Conservation (phyloP, 2,329 filamentous ascomycete genomes). For the Bipolaris cookei region DNA sequence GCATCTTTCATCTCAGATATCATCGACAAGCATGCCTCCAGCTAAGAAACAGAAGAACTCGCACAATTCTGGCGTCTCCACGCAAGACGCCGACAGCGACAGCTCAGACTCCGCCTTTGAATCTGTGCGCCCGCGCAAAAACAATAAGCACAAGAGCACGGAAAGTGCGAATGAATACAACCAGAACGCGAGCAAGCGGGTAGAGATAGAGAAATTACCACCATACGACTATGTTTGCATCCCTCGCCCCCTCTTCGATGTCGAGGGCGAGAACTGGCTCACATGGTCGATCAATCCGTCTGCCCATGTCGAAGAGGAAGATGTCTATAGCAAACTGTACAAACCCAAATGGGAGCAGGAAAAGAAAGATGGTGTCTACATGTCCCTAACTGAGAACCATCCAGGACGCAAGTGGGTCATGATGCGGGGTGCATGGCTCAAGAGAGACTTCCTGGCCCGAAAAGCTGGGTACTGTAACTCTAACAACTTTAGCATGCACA, state of each 20-base stretch:
- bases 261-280: slow-evolving; percentile 14
- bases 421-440: slow-evolving; percentile 22
- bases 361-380: slow-evolving; percentile 6
- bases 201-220: background rate
- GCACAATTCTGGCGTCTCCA: slow-evolving; percentile 9
- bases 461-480: slow-evolving; percentile 23
- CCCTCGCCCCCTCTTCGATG: slow-evolving; percentile 22
- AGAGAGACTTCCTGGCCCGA: background rate
- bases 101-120: slow-evolving; percentile 12
- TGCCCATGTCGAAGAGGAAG: slow-evolving; percentile 5
- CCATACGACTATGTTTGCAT: slow-evolving; percentile 25
- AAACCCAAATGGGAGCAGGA: slow-evolving; percentile 15
- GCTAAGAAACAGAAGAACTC: slow-evolving; percentile 19
- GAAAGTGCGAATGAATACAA: background rate
- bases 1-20: background rate
- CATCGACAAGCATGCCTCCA: slow-evolving; percentile 14
- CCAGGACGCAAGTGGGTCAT: slow-evolving; percentile 31
- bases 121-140: slow-evolving; percentile 5
- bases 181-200: background rate
- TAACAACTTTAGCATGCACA: slow-evolving; percentile 21
- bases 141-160: background rate
- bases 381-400: slow-evolving; percentile 11
- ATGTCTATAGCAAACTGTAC: slow-evolving; percentile 5
- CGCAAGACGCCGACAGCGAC: slow-evolving; percentile 9
- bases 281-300: slow-evolving; percentile 4